A percentile compares a stretch with the other conserved stretches of the same genome.
These are phyloP conservation scores for Cryptococcus neoformans DNA, from an alignment of 1,284 basidiomycete genomes.

Conservation along the genomic window DNA sequence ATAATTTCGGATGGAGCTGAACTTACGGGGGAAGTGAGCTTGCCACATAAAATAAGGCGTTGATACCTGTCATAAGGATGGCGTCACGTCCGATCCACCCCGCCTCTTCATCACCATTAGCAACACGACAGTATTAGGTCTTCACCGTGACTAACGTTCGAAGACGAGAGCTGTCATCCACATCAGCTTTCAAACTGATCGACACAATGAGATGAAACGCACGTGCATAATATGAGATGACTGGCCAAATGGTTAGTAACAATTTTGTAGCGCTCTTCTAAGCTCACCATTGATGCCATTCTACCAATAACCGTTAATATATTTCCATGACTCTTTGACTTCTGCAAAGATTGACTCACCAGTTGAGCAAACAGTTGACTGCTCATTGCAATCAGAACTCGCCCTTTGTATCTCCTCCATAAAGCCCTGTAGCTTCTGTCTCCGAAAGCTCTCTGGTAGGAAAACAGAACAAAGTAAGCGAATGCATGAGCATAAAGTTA, in stretches of 20 bases:
- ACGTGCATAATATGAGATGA: conserved; percentile 92
- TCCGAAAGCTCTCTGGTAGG: conserved; percentile 61
- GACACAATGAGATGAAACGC: conserved; percentile 17
- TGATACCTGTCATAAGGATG: conserved; percentile 96
- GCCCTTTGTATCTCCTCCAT: conserved; percentile 83
- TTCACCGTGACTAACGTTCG: conserved; percentile 59
- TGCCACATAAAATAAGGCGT: conserved; percentile 79
- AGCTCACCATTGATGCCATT: conserved; percentile 81
- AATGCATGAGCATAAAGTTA: too few relatives aligned
- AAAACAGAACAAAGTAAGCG: background rate
- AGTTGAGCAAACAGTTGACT: conserved; percentile 95
- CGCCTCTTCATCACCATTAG: conserved; percentile 60
- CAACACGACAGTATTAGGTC: conserved; percentile 28
- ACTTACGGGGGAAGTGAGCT: conserved; percentile 64
- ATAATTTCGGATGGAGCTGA: background rate
- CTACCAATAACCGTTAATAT: conserved; percentile 43
- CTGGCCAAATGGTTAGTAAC: conserved; percentile 60
- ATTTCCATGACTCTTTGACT: background rate
- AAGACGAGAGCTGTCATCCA: conserved; percentile 56
- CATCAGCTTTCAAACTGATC: conserved; percentile 1
- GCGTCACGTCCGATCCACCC: conserved; percentile 98
- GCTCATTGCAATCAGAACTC: conserved; percentile 95
- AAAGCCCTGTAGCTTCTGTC: conserved; percentile 76
- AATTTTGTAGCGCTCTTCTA: background rate
- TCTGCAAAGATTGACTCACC: conserved; percentile 53